Evolutionary conservation across 768 basidiomycete species (phyloP), one percentile per base, ranked within the genome.

Genomic region (Amanita fuliginea): DNA sequence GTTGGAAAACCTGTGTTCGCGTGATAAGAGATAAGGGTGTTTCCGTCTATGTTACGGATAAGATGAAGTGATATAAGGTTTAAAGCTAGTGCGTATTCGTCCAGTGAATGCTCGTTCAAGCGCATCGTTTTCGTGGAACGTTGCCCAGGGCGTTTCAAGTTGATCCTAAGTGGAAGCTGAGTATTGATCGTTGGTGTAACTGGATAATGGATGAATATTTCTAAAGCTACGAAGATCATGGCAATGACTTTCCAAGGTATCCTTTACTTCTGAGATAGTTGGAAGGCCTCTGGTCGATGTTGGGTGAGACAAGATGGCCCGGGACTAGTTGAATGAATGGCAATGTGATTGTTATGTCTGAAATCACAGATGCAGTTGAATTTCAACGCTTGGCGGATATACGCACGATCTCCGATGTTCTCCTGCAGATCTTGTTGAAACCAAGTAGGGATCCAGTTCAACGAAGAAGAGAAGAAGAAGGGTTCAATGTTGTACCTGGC

Each of bases 391-490:
- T 19, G 16, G 21, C 10, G 2, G 26, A 26, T n/a, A 42, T 9
- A n/a, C 78, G 57, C 54, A 81, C 78, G 80, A 61, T 81, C 80
- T 56, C 77, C 72, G 43, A 63, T 36, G 5, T 63, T 61, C 13
- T 58, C 57, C 3, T 54, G 32, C 0, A 70, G 50, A 43, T 69
- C 72, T 54, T 81, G 80, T 53, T 79, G 74, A 46, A 75, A 84
- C 46, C 80, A 72, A 1, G 78, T 77, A 2, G 81, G 81, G 53
- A 82, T 84, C 80, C 79, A 81, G 51, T 77, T 80, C 3, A 80
- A 54, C 10, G 78, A 77, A 0, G 80, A 81, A 0, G 79, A 80
- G 55, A 76, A 83, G 62, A 79, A 83, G 59, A 81, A 83, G 0
- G 81, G 81, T 54, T 83, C 81, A 43, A 82, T 72, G 34, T 71